Evolutionary conservation across 2,329 filamentous ascomycete genomes (phyloP), one percentile per base, ranked within the genome.

Genomic region (Xylaria sp.): DNA sequence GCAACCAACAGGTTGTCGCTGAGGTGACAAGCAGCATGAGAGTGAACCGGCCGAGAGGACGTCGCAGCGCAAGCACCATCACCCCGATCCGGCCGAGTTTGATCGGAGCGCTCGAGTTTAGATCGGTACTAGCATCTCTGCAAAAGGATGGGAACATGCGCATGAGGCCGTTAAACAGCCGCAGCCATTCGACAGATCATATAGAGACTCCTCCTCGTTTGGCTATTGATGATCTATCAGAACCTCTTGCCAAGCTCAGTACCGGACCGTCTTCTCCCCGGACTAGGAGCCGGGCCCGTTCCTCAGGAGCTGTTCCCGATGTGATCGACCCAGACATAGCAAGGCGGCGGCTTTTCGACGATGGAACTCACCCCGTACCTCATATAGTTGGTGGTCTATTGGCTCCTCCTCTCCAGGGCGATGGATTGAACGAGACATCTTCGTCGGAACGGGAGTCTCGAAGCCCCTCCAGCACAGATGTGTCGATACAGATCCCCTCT

Each of bases 21-120:
- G 92, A 97, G 73, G 84, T 99, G 71, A 88, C 89, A 46, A 94
- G 87, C 72, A 96, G 91, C 72, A 99, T 99, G 94, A 89, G 93
- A 59, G 81, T 97, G 34, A 86, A 86, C 65, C 84, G 91, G 19
- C 85, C 90, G 0, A 78, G 79, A 37, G 80, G 84, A 52, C 81
- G 81, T 50, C 83, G 86, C 63, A 85, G 88, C 65, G 88, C 87
- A 65, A 91, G 89, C 0, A 81, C 91, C 1, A 83, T 92, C 62
- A 93, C 87, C 5, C 89, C 92, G 0, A 97, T 99, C 63, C 83
- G 94, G 49, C 93, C 94, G 1, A 97, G 94, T 77, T 78, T 99
- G 52, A 88, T 99, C 2, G 94, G 94, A 49, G 94, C 91, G 7
- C 79, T 99, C 59, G 94, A 99, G 74, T 99, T 99, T 68, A 84